Evolutionary conservation across 441 rosid genomes (phyloP).

Genomic region (Croton setiger): DNA sequence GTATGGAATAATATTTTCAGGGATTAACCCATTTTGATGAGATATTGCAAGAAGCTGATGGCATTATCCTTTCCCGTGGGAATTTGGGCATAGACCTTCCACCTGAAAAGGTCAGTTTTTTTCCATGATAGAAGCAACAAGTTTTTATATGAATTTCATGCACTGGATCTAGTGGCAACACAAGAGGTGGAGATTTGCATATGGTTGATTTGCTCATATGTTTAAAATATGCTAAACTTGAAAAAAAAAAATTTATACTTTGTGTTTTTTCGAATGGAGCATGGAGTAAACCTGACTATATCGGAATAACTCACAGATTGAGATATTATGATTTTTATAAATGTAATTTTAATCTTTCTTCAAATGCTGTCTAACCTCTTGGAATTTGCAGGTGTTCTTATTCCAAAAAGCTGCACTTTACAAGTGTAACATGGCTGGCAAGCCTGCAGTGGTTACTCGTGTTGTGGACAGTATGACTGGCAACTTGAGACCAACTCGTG

Average conservation of each 20-base stretch:
- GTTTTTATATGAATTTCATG: neutral
- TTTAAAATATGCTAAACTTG: neutral
- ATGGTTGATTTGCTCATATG: slow-evolving; percentile 12
- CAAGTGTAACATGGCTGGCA: slow-evolving; percentile 99
- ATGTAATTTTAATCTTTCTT: neutral
- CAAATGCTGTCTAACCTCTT: slow-evolving; percentile 2
- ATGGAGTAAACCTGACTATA: neutral
- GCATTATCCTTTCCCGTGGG: slow-evolving; percentile 97
- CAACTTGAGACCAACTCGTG: slow-evolving; percentile 97
- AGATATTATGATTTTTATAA: neutral
- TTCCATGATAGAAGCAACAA: neutral
- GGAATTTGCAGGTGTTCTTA: slow-evolving; percentile 70
- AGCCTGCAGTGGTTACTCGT: slow-evolving; percentile 96
- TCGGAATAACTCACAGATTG: neutral
- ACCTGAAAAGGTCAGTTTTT: slow-evolving; percentile 77
- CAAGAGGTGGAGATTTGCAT: neutral
- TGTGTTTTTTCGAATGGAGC: neutral
- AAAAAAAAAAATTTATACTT: too few species aligned
- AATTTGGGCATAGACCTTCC: slow-evolving; percentile 98
- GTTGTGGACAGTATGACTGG: slow-evolving; percentile 99
- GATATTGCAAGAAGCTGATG: slow-evolving; percentile 97
- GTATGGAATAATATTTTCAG: slow-evolving; percentile 30
- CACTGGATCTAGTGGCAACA: neutral
- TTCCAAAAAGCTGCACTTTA: slow-evolving; percentile 96
- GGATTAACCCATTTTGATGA: slow-evolving; percentile 97